Percentiles rank a stretch among this genome's conserved stretches.
These are phyloP conservation scores for Gracilaria caudata DNA, from an alignment of 23 red algal genomes.

Conservation along the genomic window DNA sequence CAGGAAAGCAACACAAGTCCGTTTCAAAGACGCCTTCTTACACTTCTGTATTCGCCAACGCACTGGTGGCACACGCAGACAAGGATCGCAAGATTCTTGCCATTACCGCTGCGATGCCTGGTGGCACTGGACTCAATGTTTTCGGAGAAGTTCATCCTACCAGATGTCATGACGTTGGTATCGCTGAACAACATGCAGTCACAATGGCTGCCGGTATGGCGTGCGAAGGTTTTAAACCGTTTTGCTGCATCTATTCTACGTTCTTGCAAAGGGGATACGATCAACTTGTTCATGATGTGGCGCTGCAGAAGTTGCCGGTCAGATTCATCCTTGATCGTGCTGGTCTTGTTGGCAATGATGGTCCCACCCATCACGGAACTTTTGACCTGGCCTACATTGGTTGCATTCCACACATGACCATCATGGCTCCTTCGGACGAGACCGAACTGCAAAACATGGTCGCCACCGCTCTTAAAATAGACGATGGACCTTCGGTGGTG, in stretches of 20 bases:
- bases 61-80: conserved; percentile 87
- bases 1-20: conserved; percentile 84
- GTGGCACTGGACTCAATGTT: conserved; percentile 91
- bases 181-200: conserved; percentile 98
- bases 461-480: conserved; percentile 80
- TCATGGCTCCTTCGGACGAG: conserved; percentile 97
- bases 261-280: conserved; percentile 98
- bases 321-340: conserved; percentile 98
- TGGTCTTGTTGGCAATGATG: conserved; percentile 96
- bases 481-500: conserved; percentile 86
- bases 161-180: conserved; percentile 96
- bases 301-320: conserved; percentile 88
- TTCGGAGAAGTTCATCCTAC: conserved; percentile 92
- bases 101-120: conserved; percentile 99
- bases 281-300: conserved; percentile 95
- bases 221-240: conserved; percentile 93
- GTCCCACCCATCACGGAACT: conserved; percentile 90
- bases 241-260: conserved; percentile 98
- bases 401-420: conserved; percentile 96
- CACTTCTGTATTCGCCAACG: conserved; percentile 91
- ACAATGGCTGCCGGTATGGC: conserved; percentile 95
- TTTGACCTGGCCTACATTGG: conserved; percentile 98
- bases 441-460: conserved; percentile 97
- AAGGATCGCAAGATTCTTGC: conserved; percentile 92
- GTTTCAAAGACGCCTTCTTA: conserved; percentile 78